Evolutionary conservation across 2,329 filamentous ascomycete species (phyloP).

Genomic region (Alternaria burnsii): DNA sequence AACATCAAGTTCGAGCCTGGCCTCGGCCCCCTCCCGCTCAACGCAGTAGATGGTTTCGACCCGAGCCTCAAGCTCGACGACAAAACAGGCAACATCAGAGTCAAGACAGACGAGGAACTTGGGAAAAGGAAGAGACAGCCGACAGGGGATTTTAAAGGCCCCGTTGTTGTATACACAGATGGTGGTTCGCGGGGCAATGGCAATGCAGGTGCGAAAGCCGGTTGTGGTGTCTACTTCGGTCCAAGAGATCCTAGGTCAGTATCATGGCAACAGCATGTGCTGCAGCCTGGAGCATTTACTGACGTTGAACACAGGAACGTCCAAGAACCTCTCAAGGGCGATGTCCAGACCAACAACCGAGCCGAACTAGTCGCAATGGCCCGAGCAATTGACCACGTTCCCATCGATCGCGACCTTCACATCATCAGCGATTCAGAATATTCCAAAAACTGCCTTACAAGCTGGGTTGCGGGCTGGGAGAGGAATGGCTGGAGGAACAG

Average conservation of each 20-base stretch:
- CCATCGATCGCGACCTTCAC: conserved; percentile 71
- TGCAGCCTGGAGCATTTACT: not conserved
- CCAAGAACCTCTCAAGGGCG: conserved; percentile 77
- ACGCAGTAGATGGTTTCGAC: conserved; percentile 69
- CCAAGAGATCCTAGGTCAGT: conserved; percentile 64
- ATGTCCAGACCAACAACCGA: conserved; percentile 89
- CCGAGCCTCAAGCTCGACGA: conserved; percentile 64
- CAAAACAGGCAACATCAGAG: conserved; percentile 62
- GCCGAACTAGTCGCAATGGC: conserved; percentile 92
- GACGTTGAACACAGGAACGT: conserved; percentile 64
- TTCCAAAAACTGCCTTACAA: conserved; percentile 85
- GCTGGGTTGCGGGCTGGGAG: conserved; percentile 83
- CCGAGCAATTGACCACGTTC: conserved; percentile 80
- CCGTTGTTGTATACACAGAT: conserved; percentile 70
- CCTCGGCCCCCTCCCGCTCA: conserved; percentile 63
- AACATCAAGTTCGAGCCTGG: conserved; percentile 55
- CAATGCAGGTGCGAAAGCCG: conserved; percentile 62
- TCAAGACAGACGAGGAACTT: conserved; percentile 62
- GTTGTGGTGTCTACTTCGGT: conserved; percentile 72
- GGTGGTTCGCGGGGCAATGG: conserved; percentile 70
- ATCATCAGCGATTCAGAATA: conserved; percentile 93
- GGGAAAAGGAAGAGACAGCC: conserved; percentile 58
- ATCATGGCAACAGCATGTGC: not conserved
- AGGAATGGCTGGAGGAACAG: conserved; percentile 80
- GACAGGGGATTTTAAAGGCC: conserved; percentile 55